These are phyloP conservation scores for Carex scoparia DNA, from an alignment of 176 grass and related monocot species.

Conservation along the genomic window DNA sequence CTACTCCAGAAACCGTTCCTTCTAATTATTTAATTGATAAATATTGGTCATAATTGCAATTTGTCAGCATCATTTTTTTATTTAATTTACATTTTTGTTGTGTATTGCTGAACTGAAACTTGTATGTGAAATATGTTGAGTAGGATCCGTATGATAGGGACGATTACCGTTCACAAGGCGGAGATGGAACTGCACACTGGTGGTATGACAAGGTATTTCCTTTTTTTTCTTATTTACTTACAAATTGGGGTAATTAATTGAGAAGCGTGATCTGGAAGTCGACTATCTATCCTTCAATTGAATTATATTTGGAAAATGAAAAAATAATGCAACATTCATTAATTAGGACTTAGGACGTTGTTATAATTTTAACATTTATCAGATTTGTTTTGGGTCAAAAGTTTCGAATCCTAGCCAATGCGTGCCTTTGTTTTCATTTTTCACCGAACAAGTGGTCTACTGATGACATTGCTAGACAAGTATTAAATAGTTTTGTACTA, in stretches of 20 bases:
- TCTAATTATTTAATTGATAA: background rate
- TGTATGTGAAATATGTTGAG: background rate
- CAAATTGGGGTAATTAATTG: background rate
- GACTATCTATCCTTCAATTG: no score
- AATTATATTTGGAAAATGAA: no score
- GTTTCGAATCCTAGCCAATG: no score
- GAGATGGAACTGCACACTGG: conserved; percentile 87
- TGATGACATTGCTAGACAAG: no score
- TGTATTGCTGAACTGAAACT: background rate
- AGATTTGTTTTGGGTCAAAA: no score
- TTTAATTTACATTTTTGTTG: background rate
- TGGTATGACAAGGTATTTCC: conserved; percentile 61
- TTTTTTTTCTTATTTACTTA: background rate
- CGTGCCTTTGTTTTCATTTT: no score
- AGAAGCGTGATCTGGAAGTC: background rate
- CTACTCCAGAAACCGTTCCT: background rate
- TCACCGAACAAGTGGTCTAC: no score
- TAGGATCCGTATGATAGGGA: conserved; percentile 88
- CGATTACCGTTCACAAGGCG: conserved; percentile 54
- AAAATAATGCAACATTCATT: no score
- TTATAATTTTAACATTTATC: no score
- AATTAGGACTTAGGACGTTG: no score
- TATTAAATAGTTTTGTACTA: no score
- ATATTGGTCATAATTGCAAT: background rate
- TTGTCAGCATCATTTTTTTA: background rate